Conservation (phyloP, 306 rosid genomes). For the Cucurbita ficifolia region DNA sequence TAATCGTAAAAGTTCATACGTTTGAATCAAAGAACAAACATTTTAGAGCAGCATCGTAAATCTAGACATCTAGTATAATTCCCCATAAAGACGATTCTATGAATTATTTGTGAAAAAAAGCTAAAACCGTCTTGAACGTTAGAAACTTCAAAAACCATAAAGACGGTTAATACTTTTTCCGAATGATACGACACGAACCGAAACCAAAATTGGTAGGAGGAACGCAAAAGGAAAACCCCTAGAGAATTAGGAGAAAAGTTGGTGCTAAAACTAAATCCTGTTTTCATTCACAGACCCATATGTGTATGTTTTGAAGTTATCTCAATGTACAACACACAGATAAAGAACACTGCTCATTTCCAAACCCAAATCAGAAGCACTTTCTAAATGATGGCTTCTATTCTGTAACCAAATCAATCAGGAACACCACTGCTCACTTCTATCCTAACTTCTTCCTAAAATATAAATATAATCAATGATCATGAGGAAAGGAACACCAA, state of each 20-base stretch:
- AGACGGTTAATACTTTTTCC: no score
- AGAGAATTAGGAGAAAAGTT: not conserved
- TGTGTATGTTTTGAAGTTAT: not conserved
- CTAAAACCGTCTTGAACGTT: no score
- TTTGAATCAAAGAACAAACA: no score
- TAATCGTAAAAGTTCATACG: no score
- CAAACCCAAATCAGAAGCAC: not conserved
- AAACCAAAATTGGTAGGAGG: no score
- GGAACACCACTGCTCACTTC: not conserved
- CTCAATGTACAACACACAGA: not conserved
- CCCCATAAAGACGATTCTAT: no score
- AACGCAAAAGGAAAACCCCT: no score
- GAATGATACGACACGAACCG: no score
- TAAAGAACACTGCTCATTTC: not conserved
- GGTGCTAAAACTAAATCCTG: not conserved
- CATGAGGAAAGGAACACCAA: not conserved
- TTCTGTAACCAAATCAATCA: not conserved
- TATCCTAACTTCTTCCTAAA: not conserved
- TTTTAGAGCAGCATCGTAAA: no score
- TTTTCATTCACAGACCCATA: not conserved
- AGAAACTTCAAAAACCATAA: no score
- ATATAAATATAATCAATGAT: not conserved
- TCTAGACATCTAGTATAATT: no score
- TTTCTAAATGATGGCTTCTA: not conserved
- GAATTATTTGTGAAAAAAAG: no score